Conservation (phyloP, 371 early-diverging fungal species). For the Mortierella sp. region DNA sequence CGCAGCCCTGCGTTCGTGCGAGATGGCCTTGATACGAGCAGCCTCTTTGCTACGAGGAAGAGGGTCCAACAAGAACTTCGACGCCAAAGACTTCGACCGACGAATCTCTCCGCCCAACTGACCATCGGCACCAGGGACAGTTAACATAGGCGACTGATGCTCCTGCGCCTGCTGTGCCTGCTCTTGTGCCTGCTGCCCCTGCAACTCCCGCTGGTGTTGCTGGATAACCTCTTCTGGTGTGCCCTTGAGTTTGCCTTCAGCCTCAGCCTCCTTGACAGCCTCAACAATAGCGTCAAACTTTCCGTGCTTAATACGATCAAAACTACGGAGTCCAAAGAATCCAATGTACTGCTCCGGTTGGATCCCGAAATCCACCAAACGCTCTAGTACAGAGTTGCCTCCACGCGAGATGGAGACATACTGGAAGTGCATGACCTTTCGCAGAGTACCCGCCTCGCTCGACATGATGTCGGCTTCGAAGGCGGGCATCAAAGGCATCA, state of each 20-base stretch:
- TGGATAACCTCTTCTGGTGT: neutral
- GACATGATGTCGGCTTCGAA: slow-evolving; percentile 87
- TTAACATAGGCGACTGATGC: neutral
- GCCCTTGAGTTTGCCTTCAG: neutral
- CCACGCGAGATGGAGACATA: slow-evolving; percentile 87
- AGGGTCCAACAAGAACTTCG: slow-evolving; percentile 46
- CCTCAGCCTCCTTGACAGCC: slow-evolving; percentile 33
- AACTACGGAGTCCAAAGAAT: slow-evolving; percentile 84
- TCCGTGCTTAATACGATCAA: slow-evolving; percentile 69
- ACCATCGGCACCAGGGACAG: slow-evolving; percentile 3
- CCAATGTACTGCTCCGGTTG: slow-evolving; percentile 80
- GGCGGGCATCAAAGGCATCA: slow-evolving; percentile 94
- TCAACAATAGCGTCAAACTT: slow-evolving; percentile 53
- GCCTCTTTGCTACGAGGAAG: slow-evolving; percentile 41
- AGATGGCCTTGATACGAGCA: slow-evolving; percentile 35
- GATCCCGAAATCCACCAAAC: slow-evolving; percentile 74
- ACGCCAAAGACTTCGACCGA: slow-evolving; percentile 28
- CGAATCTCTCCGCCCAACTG: slow-evolving; percentile 18
- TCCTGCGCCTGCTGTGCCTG: neutral
- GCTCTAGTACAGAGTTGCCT: slow-evolving; percentile 75
- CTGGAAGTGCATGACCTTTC: slow-evolving; percentile 88
- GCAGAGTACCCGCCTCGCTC: slow-evolving; percentile 81
- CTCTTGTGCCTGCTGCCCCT: neutral
- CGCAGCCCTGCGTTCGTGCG: slow-evolving; percentile 23
- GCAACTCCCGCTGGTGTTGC: slow-evolving; percentile 1